A percentile compares a stretch with the other conserved stretches of the same genome.
Evolutionary conservation across 225 moss, liverwort and hornwort genomes (phyloP).

Genomic region (Sphagnum tenellum): DNA sequence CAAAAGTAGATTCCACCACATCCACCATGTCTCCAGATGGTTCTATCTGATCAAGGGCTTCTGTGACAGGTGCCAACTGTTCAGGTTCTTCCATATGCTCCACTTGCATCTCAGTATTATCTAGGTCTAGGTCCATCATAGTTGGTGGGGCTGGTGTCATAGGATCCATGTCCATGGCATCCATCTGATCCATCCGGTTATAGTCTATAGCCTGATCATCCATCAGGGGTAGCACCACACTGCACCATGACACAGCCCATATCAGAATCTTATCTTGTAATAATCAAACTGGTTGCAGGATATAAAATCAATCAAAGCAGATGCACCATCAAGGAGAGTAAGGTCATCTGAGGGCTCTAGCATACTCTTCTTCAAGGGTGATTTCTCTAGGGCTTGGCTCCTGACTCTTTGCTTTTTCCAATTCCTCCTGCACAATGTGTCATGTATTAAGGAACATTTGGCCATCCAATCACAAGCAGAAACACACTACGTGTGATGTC

Average conservation of each 20-base stretch:
- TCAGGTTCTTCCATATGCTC: slow-evolving; percentile 17
- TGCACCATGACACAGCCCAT: slow-evolving; percentile 15
- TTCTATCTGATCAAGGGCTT: slow-evolving; percentile 6
- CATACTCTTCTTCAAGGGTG: slow-evolving; percentile 69
- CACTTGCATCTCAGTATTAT: slow-evolving; percentile 31
- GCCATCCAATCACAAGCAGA: no score
- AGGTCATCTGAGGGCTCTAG: no score
- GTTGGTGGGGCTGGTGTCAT: slow-evolving; percentile 41
- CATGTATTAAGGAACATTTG: not conserved
- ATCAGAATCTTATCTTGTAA: no score
- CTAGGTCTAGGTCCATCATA: slow-evolving; percentile 33
- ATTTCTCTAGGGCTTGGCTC: slow-evolving; percentile 45
- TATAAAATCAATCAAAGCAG: slow-evolving; percentile 2
- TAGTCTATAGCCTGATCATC: slow-evolving; percentile 69
- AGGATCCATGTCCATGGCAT: slow-evolving; percentile 67
- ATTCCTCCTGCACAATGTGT: slow-evolving; percentile 38
- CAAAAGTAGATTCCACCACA: not conserved
- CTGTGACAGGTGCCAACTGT: slow-evolving; percentile 13
- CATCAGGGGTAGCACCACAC: slow-evolving; percentile 43
- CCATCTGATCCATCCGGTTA: slow-evolving; percentile 90
- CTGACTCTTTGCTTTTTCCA: slow-evolving; percentile 28
- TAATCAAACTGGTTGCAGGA: not conserved
- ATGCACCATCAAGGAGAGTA: no score
- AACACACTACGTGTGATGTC: no score
- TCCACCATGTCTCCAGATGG: slow-evolving; percentile 6